Evolutionary conservation across 2,329 filamentous ascomycete genomes (phyloP), one percentile per base, ranked within the genome.

Genomic region (Pseudocercospora musae): DNA sequence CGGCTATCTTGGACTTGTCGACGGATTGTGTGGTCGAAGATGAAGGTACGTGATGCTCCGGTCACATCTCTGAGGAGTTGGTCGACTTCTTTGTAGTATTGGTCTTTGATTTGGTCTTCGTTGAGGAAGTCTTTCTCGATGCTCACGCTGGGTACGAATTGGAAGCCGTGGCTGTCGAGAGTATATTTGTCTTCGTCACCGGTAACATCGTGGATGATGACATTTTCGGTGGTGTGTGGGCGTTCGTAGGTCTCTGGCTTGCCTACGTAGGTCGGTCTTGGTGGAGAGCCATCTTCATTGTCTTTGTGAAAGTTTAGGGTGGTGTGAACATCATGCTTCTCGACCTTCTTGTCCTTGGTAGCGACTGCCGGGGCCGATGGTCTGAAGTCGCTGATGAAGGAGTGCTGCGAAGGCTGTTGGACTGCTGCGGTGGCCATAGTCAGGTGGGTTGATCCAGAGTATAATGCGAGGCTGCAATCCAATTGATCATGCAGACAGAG

Each of bases 1-100:
- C 64, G 63, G 13, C 64, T 64, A 49, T 79, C 77, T 37, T 63
- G 68, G 3, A 71, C 67, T 31, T 73, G 71, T 50, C 81, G 79
- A n/a, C 81, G 81, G 68, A 88, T 84, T 5, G 84, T 87, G 74
- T 87, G 85, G 75, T 87, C 84, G 70, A 88, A 88, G 71, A 87
- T 85, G 77, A 84, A 81, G 66, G 87, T 74, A 21, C 81, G 80
- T 1, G 81, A 75, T 15, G 80, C 84, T 2, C 85, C 85, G 15
- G 85, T 87, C 74, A 68, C 76, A 57, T 77, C 71, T 59, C 76
- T 77, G 37, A 78, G 58, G 18, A 78, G 58, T 56, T 76, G 70
- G 57, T 78, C 76, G 1, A 70, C 73, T 61, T 78, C 76, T 5
- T 72, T 72, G 60, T 77, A 78, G 59, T 78, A 78, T 18, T 68